Evolutionary conservation across 352 stramenopile genomes (phyloP).

Genomic region (Phytopythium kandeliae): DNA sequence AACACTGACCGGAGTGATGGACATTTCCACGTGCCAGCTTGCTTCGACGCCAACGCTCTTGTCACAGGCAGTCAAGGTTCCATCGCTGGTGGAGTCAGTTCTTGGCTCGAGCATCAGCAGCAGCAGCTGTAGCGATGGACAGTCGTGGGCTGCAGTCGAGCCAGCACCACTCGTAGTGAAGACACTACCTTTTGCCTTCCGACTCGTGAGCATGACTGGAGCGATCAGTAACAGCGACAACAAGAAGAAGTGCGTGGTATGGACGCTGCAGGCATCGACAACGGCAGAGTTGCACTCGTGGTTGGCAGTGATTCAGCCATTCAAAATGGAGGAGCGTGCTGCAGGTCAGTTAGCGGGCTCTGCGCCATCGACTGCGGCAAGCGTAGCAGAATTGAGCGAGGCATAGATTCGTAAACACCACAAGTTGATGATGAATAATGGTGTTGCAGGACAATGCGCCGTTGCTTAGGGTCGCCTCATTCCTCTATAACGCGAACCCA

Average conservation of each 20-base stretch:
- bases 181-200: conserved; percentile 60
- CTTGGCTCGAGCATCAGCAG: neutral
- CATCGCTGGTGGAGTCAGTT: neutral
- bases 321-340: conserved; percentile 45
- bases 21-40: conserved; percentile 62
- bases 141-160: neutral
- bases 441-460: no score
- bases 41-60: conserved; percentile 26
- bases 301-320: conserved; percentile 62
- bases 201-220: conserved; percentile 44
- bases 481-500: conserved; percentile 42
- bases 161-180: neutral
- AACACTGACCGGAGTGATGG: conserved; percentile 61
- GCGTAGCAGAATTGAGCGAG: no score
- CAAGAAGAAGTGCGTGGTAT: conserved; percentile 57
- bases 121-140: neutral
- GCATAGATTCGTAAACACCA: no score
- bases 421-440: no score
- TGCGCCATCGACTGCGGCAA: no score
- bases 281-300: conserved; percentile 56
- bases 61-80: neutral
- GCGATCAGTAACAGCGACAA: conserved; percentile 12
- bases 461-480: no score
- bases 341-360: no score
- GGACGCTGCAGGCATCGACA: conserved; percentile 72